Percentiles rank a stretch among this genome's conserved stretches.
Conservation (phyloP, 1,284 basidiomycete genomes). For the Trichosporon coremiiforme region DNA sequence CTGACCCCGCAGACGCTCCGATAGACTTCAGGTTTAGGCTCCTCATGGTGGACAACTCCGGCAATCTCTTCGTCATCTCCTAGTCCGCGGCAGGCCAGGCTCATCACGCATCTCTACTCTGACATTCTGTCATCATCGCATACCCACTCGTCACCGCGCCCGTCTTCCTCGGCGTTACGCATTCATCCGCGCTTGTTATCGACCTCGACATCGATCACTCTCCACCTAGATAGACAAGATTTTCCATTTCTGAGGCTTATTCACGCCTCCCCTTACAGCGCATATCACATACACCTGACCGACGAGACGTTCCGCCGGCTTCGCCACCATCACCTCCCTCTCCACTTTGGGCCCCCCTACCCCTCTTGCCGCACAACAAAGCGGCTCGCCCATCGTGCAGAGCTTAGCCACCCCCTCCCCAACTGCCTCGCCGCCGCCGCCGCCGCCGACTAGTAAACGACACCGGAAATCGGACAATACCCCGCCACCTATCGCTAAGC, state of each 20-base stretch:
- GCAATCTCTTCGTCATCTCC: conserved; percentile 11
- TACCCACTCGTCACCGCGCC: not conserved
- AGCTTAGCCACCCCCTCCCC: conserved; percentile 27
- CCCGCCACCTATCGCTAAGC: conserved; percentile 16
- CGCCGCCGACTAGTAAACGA: conserved; percentile 24
- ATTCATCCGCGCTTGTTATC: not conserved
- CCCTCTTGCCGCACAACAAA: conserved; percentile 3
- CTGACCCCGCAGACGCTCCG: not conserved
- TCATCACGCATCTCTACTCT: not conserved
- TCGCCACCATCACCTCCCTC: conserved; percentile 15
- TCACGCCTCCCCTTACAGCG: conserved; percentile 10
- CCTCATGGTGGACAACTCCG: not conserved
- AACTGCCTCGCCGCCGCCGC: conserved; percentile 27
- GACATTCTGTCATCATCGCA: not conserved
- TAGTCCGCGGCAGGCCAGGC: conserved; percentile 15
- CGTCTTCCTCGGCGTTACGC: not conserved
- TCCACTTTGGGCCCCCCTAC: conserved; percentile 8
- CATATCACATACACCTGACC: not conserved
- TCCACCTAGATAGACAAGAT: not conserved
- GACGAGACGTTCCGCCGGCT: conserved; percentile 6
- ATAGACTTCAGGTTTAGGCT: not conserved
- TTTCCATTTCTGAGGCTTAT: not conserved
- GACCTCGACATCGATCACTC: not conserved
- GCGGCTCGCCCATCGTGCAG: conserved; percentile 27
- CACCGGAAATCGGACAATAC: not conserved